A percentile compares a stretch with the other conserved stretches of the same genome.
Conservation (phyloP, 441 rosid genomes). For the Breynia disticha region DNA sequence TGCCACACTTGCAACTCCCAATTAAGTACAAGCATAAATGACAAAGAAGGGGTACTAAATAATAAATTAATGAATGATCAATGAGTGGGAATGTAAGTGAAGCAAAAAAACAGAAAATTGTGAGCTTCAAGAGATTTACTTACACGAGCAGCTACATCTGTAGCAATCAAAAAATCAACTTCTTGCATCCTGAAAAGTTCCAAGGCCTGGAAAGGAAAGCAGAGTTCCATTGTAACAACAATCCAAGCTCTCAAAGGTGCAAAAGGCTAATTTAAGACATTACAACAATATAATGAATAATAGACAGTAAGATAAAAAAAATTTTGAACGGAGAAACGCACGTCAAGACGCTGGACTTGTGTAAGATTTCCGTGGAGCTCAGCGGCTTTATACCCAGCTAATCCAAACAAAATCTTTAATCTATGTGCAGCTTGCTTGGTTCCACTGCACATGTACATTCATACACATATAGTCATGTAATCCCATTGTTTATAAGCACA, state of each 20-base stretch:
- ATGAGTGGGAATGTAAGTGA: slow-evolving; percentile 1
- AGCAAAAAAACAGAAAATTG: neutral
- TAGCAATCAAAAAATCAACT: slow-evolving; percentile 89
- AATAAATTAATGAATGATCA: neutral
- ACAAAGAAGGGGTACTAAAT: neutral
- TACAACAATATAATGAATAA: too few relatives aligned
- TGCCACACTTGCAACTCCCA: neutral
- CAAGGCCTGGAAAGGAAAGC: slow-evolving; percentile 53
- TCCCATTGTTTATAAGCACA: too few relatives aligned
- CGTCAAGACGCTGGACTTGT: slow-evolving; percentile 94
- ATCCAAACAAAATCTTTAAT: slow-evolving; percentile 83
- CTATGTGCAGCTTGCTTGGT: slow-evolving; percentile 96
- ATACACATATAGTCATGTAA: slow-evolving; percentile 3
- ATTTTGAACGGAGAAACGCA: slow-evolving; percentile 31
- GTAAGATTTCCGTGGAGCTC: slow-evolving; percentile 99
- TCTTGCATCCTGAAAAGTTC: slow-evolving; percentile 85
- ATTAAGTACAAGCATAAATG: neutral
- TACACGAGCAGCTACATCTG: slow-evolving; percentile 97
- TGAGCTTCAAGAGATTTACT: slow-evolving; percentile 23
- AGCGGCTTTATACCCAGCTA: slow-evolving; percentile 78
- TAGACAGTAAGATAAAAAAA: neutral
- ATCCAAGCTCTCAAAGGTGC: slow-evolving; percentile 1
- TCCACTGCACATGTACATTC: slow-evolving; percentile 49
- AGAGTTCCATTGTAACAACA: slow-evolving; percentile 10
- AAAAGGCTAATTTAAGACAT: too few relatives aligned